Evolutionary conservation across 768 basidiomycete species (phyloP), one percentile per base, ranked within the genome.

Genomic region (Butyriboletus loyo): DNA sequence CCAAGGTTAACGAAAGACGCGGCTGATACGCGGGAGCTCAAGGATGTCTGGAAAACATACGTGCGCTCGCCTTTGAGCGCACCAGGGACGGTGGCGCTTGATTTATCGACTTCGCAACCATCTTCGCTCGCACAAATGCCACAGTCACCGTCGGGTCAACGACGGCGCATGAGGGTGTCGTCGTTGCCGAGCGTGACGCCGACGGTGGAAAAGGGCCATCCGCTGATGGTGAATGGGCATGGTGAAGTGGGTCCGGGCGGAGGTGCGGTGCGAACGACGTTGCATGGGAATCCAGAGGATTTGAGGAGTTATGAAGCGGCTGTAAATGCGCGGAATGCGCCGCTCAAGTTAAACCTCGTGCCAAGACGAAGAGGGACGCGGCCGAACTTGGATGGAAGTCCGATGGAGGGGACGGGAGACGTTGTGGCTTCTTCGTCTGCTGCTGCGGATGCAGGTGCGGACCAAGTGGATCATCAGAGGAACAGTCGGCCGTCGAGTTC

Each of bases 161-260:
- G 68, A 8, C 59, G 82, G 35, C 73, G 86, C 8, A 74, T 74
- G 27, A 74, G 86, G 17, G 85, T 88, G 6, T 75, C 83, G 28
- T 85, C 83, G n/a, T 63, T 89, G 37, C 87, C 87, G 7, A 84
- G 80, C 58, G 82, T 84, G 68, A 89, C 87, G 3, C 87, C 87
- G 0, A 75, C 80, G 24, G 64, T 64, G 31, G 66, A 66, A 34
- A 59, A 57, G 28, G 51, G 50, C 0, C 57, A 61, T 31, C 61
- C 64, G 14, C 37, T 57, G 48, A 53, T 56, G 52, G 15, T 24
- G 14, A 59, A 56, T 22, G 67, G 52, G 4, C 34, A 66, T n/a
- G 55, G 62, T 49, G 46, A 61, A 46, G 54, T 50, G 52, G 57
- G 48, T 19, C 49, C 39, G 51, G 61, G 49, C 19, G 52, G 40